A percentile compares a stretch with the other conserved stretches of the same genome.
Evolutionary conservation across 345 rosid genomes (phyloP).

Genomic region (Carallia pectinifolia): DNA sequence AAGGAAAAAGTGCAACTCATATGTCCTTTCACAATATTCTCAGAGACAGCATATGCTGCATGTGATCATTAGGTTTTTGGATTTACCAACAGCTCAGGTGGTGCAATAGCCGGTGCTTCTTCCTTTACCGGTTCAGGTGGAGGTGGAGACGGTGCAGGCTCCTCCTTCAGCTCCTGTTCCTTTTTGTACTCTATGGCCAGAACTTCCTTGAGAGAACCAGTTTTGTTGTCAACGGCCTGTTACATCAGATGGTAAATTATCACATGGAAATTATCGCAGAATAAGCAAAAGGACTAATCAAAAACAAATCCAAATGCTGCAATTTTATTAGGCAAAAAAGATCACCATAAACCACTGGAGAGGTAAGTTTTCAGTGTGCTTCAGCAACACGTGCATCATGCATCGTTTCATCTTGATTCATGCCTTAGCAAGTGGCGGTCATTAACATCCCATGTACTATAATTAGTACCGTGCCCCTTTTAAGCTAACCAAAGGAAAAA

Average conservation of each 20-base stretch:
- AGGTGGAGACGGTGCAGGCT: constrained; percentile 48
- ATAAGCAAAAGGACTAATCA: neutral
- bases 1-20: constrained; percentile 8
- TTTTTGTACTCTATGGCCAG: constrained; percentile 76
- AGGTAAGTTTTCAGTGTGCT: neutral
- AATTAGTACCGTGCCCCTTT: neutral
- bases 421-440: neutral
- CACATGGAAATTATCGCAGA: neutral
- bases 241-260: constrained; percentile 10
- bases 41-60: neutral
- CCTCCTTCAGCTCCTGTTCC: constrained; percentile 50
- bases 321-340: neutral
- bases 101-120: constrained; percentile 58
- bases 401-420: neutral
- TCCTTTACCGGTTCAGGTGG: constrained; percentile 62
- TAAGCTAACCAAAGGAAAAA: neutral
- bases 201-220: constrained; percentile 65
- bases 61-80: neutral
- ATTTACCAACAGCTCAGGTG: constrained; percentile 79
- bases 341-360: neutral
- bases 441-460: neutral
- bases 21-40: constrained; percentile 1
- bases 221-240: constrained; percentile 43
- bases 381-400: neutral
- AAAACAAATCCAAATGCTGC: neutral